phyloP scores from a whole-genome alignment of 78 protist species.

The Capsaspora owczarzaki region DNA sequence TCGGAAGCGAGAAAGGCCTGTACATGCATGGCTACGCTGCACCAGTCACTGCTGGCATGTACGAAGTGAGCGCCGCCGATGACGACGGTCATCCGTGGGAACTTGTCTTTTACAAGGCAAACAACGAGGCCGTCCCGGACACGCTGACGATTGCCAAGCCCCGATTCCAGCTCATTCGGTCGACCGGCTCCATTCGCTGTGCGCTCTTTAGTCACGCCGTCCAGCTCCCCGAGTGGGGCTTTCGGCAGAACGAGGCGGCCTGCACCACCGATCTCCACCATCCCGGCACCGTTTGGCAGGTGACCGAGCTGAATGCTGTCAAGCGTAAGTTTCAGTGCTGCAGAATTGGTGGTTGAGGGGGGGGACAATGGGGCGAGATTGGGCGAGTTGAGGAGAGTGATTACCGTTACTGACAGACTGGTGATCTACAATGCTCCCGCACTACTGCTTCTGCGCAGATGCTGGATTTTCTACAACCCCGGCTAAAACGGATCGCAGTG shows the following conservation, averaged over 20 bases:
- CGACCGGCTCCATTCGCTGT: background rate
- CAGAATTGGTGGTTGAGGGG: no score
- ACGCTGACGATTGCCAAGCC: no score
- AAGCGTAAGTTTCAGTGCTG: no score
- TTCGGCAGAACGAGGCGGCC: background rate
- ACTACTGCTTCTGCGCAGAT: no score
- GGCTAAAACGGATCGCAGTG: background rate
- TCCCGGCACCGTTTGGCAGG: no score
- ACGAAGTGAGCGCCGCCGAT: background rate
- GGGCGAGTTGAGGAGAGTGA: no score
- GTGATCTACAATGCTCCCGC: no score
- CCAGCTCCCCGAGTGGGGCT: background rate
- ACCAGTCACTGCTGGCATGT: background rate
- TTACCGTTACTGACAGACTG: no score
- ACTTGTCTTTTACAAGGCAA: background rate
- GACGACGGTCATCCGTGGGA: background rate
- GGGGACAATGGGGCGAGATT: no score
- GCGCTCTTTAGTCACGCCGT: background rate
- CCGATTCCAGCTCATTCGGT: background rate
- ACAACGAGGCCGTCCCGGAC: no score
- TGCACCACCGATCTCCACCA: background rate
- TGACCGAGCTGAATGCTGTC: no score
- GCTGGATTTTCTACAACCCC: background rate
- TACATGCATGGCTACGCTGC: slow-evolving; percentile 12
- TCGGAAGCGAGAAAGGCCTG: background rate